Evolutionary conservation across 192 early-diverging fungal species (phyloP).

Genomic region (Fimicolochytrium jonesii): DNA sequence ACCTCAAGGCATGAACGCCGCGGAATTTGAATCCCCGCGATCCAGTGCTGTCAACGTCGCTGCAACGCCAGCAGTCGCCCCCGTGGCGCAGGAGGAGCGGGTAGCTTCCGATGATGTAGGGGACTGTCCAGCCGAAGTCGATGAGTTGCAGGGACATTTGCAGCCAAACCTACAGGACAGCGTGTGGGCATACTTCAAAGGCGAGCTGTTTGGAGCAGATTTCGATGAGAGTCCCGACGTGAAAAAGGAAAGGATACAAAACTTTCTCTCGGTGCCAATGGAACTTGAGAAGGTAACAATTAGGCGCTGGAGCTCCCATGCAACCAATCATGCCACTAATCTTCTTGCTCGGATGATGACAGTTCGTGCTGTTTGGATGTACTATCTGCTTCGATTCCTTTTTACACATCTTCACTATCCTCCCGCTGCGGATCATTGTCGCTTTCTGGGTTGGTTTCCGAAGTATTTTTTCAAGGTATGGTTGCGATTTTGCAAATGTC

Average conservation of each 20-base stretch:
- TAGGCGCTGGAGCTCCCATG: neutral
- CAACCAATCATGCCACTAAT: neutral
- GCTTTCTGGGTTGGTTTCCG: slow-evolving; percentile 50
- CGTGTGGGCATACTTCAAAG: slow-evolving; percentile 27
- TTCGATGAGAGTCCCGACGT: slow-evolving; percentile 56
- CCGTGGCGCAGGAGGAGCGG: too few relatives aligned
- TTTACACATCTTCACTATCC: slow-evolving; percentile 89
- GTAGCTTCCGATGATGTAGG: too few relatives aligned
- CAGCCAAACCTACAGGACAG: too few relatives aligned
- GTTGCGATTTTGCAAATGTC: too few relatives aligned
- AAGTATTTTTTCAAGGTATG: slow-evolving; percentile 23
- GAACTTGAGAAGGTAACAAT: slow-evolving; percentile 80
- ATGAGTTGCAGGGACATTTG: too few relatives aligned
- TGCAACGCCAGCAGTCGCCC: too few relatives aligned
- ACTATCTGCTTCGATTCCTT: slow-evolving; percentile 93
- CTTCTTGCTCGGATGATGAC: slow-evolving; percentile 1
- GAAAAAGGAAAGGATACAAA: slow-evolving; percentile 82
- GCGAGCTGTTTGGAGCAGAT: slow-evolving; percentile 25
- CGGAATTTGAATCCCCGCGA: slow-evolving; percentile 11
- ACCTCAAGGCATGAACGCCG: neutral
- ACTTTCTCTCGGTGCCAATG: slow-evolving; percentile 82
- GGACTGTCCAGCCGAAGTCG: too few relatives aligned
- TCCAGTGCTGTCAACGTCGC: neutral
- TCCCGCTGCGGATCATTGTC: slow-evolving; percentile 80
- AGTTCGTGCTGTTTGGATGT: slow-evolving; percentile 88